Evolutionary conservation across 2,329 filamentous ascomycete species (phyloP), one percentile per base, ranked within the genome.

Genomic region (Ophiostoma perfectum): DNA sequence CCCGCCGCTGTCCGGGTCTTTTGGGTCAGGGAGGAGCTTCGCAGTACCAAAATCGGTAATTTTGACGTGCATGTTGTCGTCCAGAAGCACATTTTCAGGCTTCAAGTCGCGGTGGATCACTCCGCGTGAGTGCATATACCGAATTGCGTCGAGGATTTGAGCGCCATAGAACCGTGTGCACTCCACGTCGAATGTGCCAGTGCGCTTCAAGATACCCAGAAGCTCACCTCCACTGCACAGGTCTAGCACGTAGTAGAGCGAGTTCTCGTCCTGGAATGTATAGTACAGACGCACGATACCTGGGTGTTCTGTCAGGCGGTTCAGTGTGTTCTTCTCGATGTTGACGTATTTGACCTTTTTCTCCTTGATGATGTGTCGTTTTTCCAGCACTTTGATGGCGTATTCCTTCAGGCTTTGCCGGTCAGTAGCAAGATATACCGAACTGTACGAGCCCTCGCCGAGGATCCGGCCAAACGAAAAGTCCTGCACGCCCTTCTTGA

Each of bases 321-420:
- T 99, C 68, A 99, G 83, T 0, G 95, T 98, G 79, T 99, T 94
- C 81, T 97, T 97, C 79, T 99, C 95, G 74, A 99, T 99, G 79
- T 98, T 99, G 79, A 99, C 95, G 76, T 99, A 99, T 83, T 99
- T 99, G 75, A 99, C 96, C 84, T 99, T 99, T 80, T 97, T 98
- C 80, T 99, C 95, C 79, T 98, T 99, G 83, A 99, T 99, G 76
- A 99, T 99, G 78, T 99, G 95, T 75, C 93, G 88, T 80, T 99
- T 99, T 80, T 99, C 95, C 64, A 99, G 86, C 16, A 99, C 94
- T 78, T 99, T 99, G 80, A 99, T 93, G 39, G 95, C 95, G 76
- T 98, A 98, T 78, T 99, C 94, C 75, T 96, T 96, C 69, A 96
- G 81, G 0, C 92, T 97, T 78, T 97, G 92, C 70, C 94, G 88